Conservation (phyloP, 257 asterid genomes). For the Solanum paucissectum region DNA sequence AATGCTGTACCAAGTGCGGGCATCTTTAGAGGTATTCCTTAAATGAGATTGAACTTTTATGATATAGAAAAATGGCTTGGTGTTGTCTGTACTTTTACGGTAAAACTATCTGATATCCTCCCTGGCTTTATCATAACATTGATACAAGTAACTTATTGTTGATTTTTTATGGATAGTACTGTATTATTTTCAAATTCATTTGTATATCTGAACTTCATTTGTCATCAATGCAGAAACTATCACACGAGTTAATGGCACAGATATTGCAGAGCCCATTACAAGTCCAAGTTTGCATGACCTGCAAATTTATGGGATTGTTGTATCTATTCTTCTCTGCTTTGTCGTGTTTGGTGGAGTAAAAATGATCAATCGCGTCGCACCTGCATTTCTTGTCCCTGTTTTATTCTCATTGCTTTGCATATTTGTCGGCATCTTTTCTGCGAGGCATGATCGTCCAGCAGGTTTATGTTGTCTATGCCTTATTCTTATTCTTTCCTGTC, state of each 20-base stretch:
- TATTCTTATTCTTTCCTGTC: not conserved
- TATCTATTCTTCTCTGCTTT: conserved; percentile 87
- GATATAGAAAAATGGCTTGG: not conserved
- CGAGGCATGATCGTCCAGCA: conserved; percentile 59
- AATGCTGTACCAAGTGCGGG: conserved; percentile 95
- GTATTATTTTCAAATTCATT: not conserved
- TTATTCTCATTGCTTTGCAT: conserved; percentile 78
- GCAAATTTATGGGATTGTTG: conserved; percentile 89
- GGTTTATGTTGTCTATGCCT: conserved; percentile 29
- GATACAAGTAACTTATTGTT: not conserved
- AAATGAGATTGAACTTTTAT: not conserved
- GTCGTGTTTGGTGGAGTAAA: conserved; percentile 98
- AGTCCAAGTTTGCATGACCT: conserved; percentile 94
- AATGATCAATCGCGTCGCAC: conserved; percentile 96
- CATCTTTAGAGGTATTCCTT: conserved; percentile 67
- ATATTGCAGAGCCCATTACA: conserved; percentile 61
- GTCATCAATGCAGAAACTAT: conserved; percentile 48
- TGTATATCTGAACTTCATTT: conserved; percentile 8
- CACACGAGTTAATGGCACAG: conserved; percentile 76
- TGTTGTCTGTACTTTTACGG: not conserved
- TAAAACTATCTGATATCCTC: not conserved
- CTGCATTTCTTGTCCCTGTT: conserved; percentile 91
- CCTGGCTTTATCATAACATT: not conserved
- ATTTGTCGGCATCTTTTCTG: conserved; percentile 73
- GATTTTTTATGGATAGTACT: not conserved